These are phyloP conservation scores for Salix caprea DNA, from an alignment of 345 rosid species.

Conservation along the genomic window DNA sequence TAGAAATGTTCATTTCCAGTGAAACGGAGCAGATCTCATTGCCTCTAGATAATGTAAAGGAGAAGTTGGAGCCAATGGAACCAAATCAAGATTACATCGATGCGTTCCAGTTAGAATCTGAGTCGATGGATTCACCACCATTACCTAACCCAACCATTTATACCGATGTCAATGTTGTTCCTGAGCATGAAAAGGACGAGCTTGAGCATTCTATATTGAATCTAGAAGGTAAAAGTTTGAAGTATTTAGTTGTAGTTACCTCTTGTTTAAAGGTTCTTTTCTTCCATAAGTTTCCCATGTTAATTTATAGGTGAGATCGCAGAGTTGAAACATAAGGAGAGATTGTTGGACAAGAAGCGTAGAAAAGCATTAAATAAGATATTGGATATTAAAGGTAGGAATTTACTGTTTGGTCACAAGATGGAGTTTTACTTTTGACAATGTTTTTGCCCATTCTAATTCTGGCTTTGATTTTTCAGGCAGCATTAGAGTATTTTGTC, in stretches of 20 bases:
- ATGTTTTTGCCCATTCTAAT: not conserved
- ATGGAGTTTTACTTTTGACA: slow-evolving; percentile 1
- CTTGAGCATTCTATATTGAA: slow-evolving; percentile 51
- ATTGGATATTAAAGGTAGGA: slow-evolving; percentile 69
- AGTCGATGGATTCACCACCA: slow-evolving; percentile 40
- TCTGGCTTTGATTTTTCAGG: slow-evolving; percentile 47
- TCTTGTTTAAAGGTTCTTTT: not conserved
- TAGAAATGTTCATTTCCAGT: slow-evolving; percentile 24
- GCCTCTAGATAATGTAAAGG: slow-evolving; percentile 25
- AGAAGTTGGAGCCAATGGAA: slow-evolving; percentile 23
- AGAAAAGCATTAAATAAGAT: slow-evolving; percentile 59
- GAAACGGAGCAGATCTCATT: slow-evolving; percentile 38
- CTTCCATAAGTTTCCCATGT: not conserved
- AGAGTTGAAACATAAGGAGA: slow-evolving; percentile 51
- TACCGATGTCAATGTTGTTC: slow-evolving; percentile 69
- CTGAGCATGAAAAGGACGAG: slow-evolving; percentile 67
- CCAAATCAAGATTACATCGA: slow-evolving; percentile 27
- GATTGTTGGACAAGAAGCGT: slow-evolving; percentile 56
- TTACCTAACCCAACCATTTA: slow-evolving; percentile 31
- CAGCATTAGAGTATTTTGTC: slow-evolving; percentile 75
- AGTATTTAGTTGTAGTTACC: not conserved
- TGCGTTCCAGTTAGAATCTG: slow-evolving; percentile 30
- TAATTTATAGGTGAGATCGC: slow-evolving; percentile 51
- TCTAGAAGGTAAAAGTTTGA: slow-evolving; percentile 49
- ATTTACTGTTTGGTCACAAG: not conserved